Percentiles rank a stretch among this genome's conserved stretches.
These are phyloP conservation scores for Cercospora sp. DNA, from an alignment of 2,329 filamentous ascomycete species.

Conservation along the genomic window DNA sequence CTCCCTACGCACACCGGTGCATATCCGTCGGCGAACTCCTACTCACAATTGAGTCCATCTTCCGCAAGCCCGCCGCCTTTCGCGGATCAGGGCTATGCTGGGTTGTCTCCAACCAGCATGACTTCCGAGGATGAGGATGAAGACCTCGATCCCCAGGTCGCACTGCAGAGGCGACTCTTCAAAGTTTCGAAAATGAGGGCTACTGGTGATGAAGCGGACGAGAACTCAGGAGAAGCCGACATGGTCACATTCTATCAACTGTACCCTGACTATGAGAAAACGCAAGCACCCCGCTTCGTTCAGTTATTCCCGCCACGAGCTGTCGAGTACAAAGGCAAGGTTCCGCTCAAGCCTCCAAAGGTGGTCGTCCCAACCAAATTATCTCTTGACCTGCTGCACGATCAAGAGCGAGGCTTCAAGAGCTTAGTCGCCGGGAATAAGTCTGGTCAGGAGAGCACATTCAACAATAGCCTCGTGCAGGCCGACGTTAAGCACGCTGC, in stretches of 20 bases:
- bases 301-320: constrained; percentile 80
- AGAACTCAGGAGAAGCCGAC: constrained; percentile 57
- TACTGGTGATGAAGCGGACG: constrained; percentile 31
- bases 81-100: constrained; percentile 28
- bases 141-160: constrained; percentile 26
- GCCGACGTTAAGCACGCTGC: constrained; percentile 58
- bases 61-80: constrained; percentile 34
- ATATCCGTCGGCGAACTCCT: constrained; percentile 13
- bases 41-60: constrained; percentile 22
- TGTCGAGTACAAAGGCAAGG: constrained; percentile 75
- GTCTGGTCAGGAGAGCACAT: constrained; percentile 48
- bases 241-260: constrained; percentile 75
- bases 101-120: constrained; percentile 29
- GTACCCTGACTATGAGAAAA: constrained; percentile 78
- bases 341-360: constrained; percentile 76
- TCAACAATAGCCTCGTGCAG: constrained; percentile 42
- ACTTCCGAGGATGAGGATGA: constrained; percentile 33
- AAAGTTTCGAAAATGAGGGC: constrained; percentile 29
- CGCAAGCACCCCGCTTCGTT: constrained; percentile 75
- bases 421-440: constrained; percentile 58
- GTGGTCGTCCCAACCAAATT: constrained; percentile 83
- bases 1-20: constrained; percentile 28
- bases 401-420: constrained; percentile 83
- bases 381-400: constrained; percentile 78
- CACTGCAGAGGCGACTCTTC: constrained; percentile 38